Conservation (phyloP, 345 rosid genomes). For the sweet orange (Citrus sinensis) region DNA sequence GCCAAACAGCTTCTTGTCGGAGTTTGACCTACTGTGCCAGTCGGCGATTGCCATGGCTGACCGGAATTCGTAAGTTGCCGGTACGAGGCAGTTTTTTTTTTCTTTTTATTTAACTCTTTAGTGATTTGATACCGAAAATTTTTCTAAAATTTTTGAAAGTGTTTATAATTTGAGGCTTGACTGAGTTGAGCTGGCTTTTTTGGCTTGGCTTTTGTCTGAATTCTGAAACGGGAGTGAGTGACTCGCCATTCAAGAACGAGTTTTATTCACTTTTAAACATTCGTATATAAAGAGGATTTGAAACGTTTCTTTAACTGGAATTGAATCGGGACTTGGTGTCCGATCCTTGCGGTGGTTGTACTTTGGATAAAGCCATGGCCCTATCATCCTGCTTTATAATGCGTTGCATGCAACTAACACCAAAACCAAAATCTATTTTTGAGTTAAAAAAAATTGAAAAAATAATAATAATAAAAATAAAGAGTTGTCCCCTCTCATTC, state of each 20-base stretch:
- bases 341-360: slow-evolving; percentile 6
- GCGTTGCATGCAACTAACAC: too few relatives aligned
- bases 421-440: too few relatives aligned
- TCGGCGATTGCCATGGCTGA: slow-evolving; percentile 55
- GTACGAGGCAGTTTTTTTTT: background rate
- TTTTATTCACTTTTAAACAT: background rate
- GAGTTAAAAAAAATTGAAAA: too few relatives aligned
- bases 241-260: slow-evolving; percentile 13
- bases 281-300: slow-evolving; percentile 24
- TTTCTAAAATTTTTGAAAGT: too few relatives aligned
- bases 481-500: too few relatives aligned
- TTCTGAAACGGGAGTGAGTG: background rate
- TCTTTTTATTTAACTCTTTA: too few relatives aligned
- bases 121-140: background rate
- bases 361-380: background rate
- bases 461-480: too few relatives aligned
- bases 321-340: slow-evolving; percentile 15
- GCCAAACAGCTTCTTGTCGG: slow-evolving; percentile 49
- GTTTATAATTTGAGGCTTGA: too few relatives aligned
- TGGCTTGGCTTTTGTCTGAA: background rate
- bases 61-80: background rate
- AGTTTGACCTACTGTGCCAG: slow-evolving; percentile 33
- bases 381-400: too few relatives aligned
- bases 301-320: slow-evolving; percentile 11
- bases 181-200: background rate